A percentile compares a stretch with the other conserved stretches of the same genome.
These are phyloP conservation scores for Avena atlantica DNA, from an alignment of 176 grass and related monocot genomes.

Conservation along the genomic window DNA sequence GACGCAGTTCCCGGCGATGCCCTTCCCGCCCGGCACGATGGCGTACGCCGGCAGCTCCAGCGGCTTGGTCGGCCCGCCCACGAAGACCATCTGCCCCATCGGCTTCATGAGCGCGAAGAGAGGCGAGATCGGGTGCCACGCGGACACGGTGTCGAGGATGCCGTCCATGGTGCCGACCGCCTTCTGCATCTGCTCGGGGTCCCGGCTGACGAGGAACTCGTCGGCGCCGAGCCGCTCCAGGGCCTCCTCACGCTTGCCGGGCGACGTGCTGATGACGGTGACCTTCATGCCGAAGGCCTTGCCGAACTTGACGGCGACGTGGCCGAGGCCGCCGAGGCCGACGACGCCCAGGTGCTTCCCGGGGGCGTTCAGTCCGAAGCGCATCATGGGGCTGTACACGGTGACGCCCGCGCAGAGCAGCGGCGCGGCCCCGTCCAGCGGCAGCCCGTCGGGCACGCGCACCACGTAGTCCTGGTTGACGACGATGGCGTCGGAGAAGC, in stretches of 20 bases:
- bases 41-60: constrained; percentile 64
- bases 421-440: constrained; percentile 53
- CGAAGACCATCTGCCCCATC: constrained; percentile 61
- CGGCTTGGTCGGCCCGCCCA: constrained; percentile 63
- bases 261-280: constrained; percentile 74
- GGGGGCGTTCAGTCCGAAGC: constrained; percentile 53
- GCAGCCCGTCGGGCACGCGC: constrained; percentile 55
- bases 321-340: constrained; percentile 73
- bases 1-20: constrained; percentile 55
- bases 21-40: constrained; percentile 63
- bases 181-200: constrained; percentile 52
- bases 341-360: constrained; percentile 77
- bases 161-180: constrained; percentile 66
- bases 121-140: constrained; percentile 59
- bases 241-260: constrained; percentile 58
- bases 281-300: constrained; percentile 77
- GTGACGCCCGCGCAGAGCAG: constrained; percentile 74
- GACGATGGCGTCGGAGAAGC: constrained; percentile 65
- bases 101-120: constrained; percentile 59
- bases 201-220: constrained; percentile 64
- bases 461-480: constrained; percentile 56
- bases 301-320: constrained; percentile 75
- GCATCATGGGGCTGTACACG: constrained; percentile 69
- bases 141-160: constrained; percentile 75
- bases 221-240: constrained; percentile 63